These are phyloP conservation scores for Yarrowia divulgata DNA, from an alignment of 805 yeast genomes.

Conservation along the genomic window DNA sequence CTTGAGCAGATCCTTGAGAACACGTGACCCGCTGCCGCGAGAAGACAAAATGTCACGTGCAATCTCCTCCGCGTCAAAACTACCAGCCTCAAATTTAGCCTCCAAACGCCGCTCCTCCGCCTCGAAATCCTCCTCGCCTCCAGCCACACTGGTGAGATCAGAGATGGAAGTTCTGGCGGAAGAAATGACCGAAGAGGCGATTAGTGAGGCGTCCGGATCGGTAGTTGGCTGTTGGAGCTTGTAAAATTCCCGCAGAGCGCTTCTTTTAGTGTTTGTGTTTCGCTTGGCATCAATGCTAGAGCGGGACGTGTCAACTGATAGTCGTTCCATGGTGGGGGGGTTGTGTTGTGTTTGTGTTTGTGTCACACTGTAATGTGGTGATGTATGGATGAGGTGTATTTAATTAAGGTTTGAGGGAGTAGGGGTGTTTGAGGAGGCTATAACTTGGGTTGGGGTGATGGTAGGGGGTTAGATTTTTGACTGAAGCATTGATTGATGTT, in stretches of 20 bases:
- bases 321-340: background rate
- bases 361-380: too few species aligned
- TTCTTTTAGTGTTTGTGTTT: conserved; percentile 21
- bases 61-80: conserved; percentile 32
- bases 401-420: too few species aligned
- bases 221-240: conserved; percentile 44
- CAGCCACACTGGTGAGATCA: conserved; percentile 5
- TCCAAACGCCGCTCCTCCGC: conserved; percentile 24
- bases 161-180: conserved; percentile 20
- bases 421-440: too few species aligned
- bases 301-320: background rate
- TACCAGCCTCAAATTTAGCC: conserved; percentile 23
- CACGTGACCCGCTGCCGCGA: conserved; percentile 11
- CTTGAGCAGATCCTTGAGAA: conserved; percentile 44
- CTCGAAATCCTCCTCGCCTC: conserved; percentile 16
- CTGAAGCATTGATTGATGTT: too few species aligned
- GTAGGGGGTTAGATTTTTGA: too few species aligned
- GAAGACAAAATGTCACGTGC: conserved; percentile 10
- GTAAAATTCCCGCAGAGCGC: conserved; percentile 51
- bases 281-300: conserved; percentile 3
- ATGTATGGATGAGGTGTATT: too few species aligned
- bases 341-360: too few species aligned
- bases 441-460: too few species aligned
- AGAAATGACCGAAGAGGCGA: conserved; percentile 20
- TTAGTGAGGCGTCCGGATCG: conserved; percentile 13